A percentile compares a stretch with the other conserved stretches of the same genome.
These are phyloP conservation scores for Eucalyptus shirleyi DNA, from an alignment of 345 rosid genomes.

Conservation along the genomic window DNA sequence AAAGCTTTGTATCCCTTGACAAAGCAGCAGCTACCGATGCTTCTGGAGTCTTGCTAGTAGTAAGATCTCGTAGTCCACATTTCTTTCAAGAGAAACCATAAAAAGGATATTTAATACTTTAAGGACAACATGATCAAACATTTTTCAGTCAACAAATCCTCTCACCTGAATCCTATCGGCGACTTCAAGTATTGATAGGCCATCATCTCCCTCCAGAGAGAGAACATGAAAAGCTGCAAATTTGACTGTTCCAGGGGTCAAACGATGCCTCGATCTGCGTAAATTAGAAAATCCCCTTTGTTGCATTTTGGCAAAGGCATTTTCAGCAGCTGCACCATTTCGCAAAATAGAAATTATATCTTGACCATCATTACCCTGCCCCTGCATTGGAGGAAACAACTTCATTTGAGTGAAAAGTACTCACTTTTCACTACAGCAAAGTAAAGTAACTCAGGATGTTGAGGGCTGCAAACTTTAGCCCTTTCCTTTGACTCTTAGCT, in stretches of 20 bases:
- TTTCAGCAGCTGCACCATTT: conserved; percentile 73
- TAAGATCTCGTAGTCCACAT: conserved; percentile 87
- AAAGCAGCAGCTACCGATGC: conserved; percentile 92
- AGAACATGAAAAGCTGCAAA: conserved; percentile 90
- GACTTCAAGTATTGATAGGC: conserved; percentile 72
- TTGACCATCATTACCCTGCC: conserved; percentile 59
- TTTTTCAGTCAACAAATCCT: background rate
- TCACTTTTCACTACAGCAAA: background rate
- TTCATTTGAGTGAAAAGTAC: background rate
- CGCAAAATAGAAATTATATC: conserved; percentile 60
- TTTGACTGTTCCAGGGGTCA: conserved; percentile 94
- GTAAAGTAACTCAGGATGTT: background rate
- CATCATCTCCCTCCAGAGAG: conserved; percentile 67
- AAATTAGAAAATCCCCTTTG: conserved; percentile 66
- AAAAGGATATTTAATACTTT: background rate
- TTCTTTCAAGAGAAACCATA: conserved; percentile 22
- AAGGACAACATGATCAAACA: background rate
- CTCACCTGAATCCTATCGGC: conserved; percentile 89
- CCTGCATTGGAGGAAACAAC: background rate
- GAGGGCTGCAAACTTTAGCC: background rate
- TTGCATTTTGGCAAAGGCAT: conserved; percentile 81
- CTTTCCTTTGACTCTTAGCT: background rate
- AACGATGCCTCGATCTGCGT: conserved; percentile 80
- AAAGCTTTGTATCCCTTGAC: conserved; percentile 86
- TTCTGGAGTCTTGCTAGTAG: conserved; percentile 94